phyloP scores from a whole-genome alignment of 306 rosid genomes.

The Mucuna pruriens region DNA sequence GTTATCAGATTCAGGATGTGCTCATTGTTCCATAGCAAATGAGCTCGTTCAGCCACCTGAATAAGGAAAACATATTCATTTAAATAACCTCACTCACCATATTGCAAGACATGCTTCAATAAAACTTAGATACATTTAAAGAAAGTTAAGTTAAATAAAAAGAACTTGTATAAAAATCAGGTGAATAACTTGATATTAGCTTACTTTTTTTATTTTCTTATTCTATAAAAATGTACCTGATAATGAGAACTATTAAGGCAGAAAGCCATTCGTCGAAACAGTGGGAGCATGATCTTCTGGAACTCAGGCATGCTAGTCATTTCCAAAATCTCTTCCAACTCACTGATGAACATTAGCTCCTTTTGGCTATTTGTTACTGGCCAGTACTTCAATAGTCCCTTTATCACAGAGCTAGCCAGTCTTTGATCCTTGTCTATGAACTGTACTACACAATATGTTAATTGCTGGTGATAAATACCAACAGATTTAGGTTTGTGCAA shows the following conservation, averaged over 20 bases:
- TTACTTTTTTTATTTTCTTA: too few species aligned
- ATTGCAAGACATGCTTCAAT: constrained; percentile 12
- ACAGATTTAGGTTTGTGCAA: constrained; percentile 94
- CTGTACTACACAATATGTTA: constrained; percentile 90
- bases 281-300: constrained; percentile 81
- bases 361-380: constrained; percentile 97
- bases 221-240: too few species aligned
- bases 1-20: constrained; percentile 76
- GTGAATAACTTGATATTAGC: too few species aligned
- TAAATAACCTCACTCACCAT: background rate
- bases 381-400: constrained; percentile 93
- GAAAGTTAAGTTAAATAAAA: too few species aligned
- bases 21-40: constrained; percentile 95
- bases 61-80: background rate
- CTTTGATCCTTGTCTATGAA: constrained; percentile 94
- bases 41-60: constrained; percentile 97
- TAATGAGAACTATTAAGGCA: constrained; percentile 91
- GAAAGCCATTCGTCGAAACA: constrained; percentile 72
- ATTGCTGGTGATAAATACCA: constrained; percentile 91
- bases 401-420: constrained; percentile 78
- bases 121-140: too few species aligned
- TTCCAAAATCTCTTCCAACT: constrained; percentile 94
- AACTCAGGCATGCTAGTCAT: constrained; percentile 87
- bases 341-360: constrained; percentile 97
- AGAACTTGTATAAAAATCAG: too few species aligned